Evolutionary conservation across 108 stramenopile species (phyloP), one percentile per base, ranked within the genome.

Genomic region (Mayamaea pseudoterrestris): DNA sequence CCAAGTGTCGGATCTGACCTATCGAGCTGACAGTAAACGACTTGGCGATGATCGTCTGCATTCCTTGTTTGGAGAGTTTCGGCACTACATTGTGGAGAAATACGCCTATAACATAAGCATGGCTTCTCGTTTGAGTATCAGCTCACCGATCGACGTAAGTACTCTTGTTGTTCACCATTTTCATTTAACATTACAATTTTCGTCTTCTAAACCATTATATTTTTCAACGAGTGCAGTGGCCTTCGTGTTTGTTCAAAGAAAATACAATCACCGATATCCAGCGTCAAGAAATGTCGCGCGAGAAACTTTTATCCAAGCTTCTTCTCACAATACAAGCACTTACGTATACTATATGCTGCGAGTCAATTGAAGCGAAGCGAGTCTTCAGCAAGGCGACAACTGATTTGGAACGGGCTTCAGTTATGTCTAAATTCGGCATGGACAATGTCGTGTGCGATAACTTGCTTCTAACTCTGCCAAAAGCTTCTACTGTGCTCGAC

Each of bases 41-140:
- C 39, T 89, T 27, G 80, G 80, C 2, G 87, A 89, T 27, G 74
- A 77, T 16, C 50, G 56, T 39, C 48, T 89, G 3, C 64, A 65
- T 17, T 51, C 60, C 29, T 65, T 80, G 27, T 84, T 76, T 58
- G 82, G 87, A 27, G 87, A 89, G 42, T 89, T 89, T 40, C 62
- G 87, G 24, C 87, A 89, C 48, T 83, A 83, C 51, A 61, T 77
- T 24, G 72, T 67, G 1, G 87, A 89, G 44, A 81, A 81, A 58
- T 64, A 65, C 32, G 65, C 71, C 2, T 80, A 73, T 50, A 88
- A 83, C 53, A 66, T 67, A 47, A 50, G 65, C 9, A 76, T 80
- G 20, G 30, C 50, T 49, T 68, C 53, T 46, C 63, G 63, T 16
- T 75, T 78, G 37, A 32, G 3, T 20, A 39, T 14, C 37, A 78